Evolutionary conservation across 1,284 basidiomycete genomes (phyloP), one percentile per base, ranked within the genome.

Genomic region (Calocybe gambosa): DNA sequence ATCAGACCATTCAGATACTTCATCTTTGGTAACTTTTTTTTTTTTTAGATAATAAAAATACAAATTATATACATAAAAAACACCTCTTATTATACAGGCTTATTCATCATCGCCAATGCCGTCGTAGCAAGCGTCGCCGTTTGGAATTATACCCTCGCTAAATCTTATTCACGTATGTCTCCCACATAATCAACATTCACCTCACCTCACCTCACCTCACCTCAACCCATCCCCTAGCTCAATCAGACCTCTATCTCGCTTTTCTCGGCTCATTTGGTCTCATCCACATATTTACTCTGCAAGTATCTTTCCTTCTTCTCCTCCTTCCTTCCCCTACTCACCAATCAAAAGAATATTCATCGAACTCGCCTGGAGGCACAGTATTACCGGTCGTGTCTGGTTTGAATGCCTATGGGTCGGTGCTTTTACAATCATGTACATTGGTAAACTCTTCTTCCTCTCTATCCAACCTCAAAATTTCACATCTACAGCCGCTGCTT

Each of bases 321-420:
- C 42, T 37, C 16, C 4, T 8, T 9, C 34, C 42, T 28, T 33
- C 21, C 25, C 35, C 33, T 31, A 15, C 47, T 47, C 18, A 21
- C 15, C 13, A 10, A 38, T 3, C 12, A 25, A 3, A 55, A 89
- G 84, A 43, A 65, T 84, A 39, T 80, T 82, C 54, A 60, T 75
- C 36, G 85, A 88, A 59, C 58, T 86, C 29, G 57, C 77, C 26
- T 69, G 69, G 20, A 67, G 64, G 46, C 69, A 74, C 60, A 64
- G 76, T 2, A 57, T 83, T 36, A 71, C 78, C 10, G 72, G 74
- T 31, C 74, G 70, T 10, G 76, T 88, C n/a, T 85, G 81, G 80
- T 80, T 86, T 51, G 85, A 89, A 59, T 75, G 73, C 53, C 45
- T 62, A 19, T 89, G 85, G 85, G 62, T 80, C 35, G 65, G 68